Conservation (phyloP, 2,329 filamentous ascomycete species). For the Didymosphaeria variabile region DNA sequence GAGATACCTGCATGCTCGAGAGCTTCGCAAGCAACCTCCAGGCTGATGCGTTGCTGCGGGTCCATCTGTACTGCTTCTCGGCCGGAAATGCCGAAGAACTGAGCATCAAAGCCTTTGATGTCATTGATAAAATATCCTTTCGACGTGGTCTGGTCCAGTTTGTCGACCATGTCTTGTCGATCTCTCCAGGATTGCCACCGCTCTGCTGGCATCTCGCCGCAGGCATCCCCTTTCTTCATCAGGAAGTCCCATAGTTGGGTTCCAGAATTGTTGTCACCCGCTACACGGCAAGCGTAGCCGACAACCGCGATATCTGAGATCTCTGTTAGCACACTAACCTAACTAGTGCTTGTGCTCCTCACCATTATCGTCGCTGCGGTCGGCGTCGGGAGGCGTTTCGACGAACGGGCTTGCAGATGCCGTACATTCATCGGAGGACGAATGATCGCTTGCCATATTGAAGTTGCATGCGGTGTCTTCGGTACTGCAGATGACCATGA, state of each 20-base stretch:
- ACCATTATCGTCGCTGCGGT: neutral
- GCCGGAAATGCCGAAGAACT: neutral
- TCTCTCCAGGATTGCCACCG: slow-evolving; percentile 1
- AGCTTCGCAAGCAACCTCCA: slow-evolving; percentile 26
- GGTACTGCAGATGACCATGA: neutral
- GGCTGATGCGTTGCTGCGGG: slow-evolving; percentile 28
- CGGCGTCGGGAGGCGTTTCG: neutral
- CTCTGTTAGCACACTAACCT: neutral
- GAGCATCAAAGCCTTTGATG: neutral
- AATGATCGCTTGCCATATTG: neutral
- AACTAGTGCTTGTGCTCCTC: neutral
- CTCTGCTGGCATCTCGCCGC: neutral
- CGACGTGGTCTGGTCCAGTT: neutral
- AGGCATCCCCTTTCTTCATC: slow-evolving; percentile 3
- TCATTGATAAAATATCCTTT: slow-evolving; percentile 5
- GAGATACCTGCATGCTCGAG: slow-evolving; percentile 38
- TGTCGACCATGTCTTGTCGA: neutral
- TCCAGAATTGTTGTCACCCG: slow-evolving; percentile 3
- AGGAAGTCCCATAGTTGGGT: slow-evolving; percentile 1
- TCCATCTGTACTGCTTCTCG: slow-evolving; percentile 29
- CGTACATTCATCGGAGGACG: slow-evolving; percentile 1
- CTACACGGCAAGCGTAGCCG: slow-evolving; percentile 1
- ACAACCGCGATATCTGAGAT: slow-evolving; percentile 1
- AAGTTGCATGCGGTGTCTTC: neutral
- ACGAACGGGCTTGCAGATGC: neutral